Evolutionary conservation across 1,139 yeast genomes (phyloP), one percentile per base, ranked within the genome.

Genomic region (Zygosaccharomyces sapae): DNA sequence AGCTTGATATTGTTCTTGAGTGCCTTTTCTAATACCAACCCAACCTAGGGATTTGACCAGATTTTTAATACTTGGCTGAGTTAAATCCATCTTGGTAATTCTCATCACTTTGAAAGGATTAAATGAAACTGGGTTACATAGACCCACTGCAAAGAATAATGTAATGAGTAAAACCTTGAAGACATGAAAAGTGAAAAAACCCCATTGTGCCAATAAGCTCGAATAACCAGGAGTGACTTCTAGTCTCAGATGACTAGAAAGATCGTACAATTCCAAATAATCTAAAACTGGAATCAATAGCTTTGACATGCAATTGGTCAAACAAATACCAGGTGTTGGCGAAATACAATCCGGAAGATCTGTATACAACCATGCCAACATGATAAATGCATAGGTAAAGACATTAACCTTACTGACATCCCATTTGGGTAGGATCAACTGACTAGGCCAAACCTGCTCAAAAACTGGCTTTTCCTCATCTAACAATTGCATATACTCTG

Each of bases 271-370:
- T 19, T 71, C 75, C 38, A 66, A 58, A 19, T 55, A 46, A 9
- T 77, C 73, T 5, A 73, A 44, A 35, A 54, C 54, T 9, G 62
- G 62, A 22, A 74, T 68, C 19, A 73, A 55, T 8, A 65, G 27
- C 54, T 69, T 67, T 35, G 81, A 70, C 24, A 80, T 54, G 56
- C 81, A 80, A 61, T 81, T 81, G n/a, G 95, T 84, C 50, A 88
- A 72, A 55, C 92, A 84, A 49, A 81, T 75, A 25, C 97, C 97
- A 0, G 97, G 97, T 3, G 97, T 90, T 43, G 97, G 97, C 37
- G 90, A 79, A 48, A 88, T 73, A 58, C 74, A 77, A 62, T 88
- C 96, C 1, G 98, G 98, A 63, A 92, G 74, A 69, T 92, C 97
- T 3, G 95, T 81, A 67, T 90, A 92, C 52, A 92, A 76, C 97